These are phyloP conservation scores for Suhomyces maxii DNA, from an alignment of 1,139 yeast genomes.

Conservation along the genomic window DNA sequence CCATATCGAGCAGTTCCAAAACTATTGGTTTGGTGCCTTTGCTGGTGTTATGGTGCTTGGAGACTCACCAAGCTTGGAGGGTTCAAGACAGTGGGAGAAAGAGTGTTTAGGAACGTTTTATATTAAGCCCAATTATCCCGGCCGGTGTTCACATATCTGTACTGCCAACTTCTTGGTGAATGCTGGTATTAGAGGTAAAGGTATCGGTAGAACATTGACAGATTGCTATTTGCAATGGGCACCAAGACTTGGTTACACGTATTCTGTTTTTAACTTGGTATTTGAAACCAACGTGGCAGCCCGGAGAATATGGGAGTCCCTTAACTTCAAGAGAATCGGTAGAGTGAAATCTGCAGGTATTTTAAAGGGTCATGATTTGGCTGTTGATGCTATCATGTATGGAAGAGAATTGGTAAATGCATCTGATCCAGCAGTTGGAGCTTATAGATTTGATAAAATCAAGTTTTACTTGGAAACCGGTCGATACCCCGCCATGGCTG, in stretches of 20 bases:
- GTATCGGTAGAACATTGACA: slow-evolving; percentile 82
- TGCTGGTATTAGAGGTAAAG: slow-evolving; percentile 90
- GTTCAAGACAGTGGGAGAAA: slow-evolving; percentile 78
- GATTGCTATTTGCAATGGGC: slow-evolving; percentile 92
- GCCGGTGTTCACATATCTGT: slow-evolving; percentile 90
- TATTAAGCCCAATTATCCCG: slow-evolving; percentile 88
- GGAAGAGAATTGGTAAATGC: slow-evolving; percentile 54
- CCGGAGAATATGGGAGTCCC: slow-evolving; percentile 73
- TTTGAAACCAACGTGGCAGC: slow-evolving; percentile 89
- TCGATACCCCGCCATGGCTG: slow-evolving; percentile 79
- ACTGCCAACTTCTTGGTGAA: slow-evolving; percentile 87
- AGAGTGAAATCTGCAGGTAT: slow-evolving; percentile 82
- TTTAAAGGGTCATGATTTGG: slow-evolving; percentile 75
- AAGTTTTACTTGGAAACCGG: slow-evolving; percentile 81
- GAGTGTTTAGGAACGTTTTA: slow-evolving; percentile 85
- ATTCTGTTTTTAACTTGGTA: slow-evolving; percentile 79
- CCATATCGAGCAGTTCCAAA: slow-evolving; percentile 68
- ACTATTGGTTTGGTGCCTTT: slow-evolving; percentile 85
- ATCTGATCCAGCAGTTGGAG: slow-evolving; percentile 53
- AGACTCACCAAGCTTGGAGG: slow-evolving; percentile 59
- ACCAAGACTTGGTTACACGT: slow-evolving; percentile 81
- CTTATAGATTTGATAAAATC: slow-evolving; percentile 73
- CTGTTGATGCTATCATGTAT: slow-evolving; percentile 80
- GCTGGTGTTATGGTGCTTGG: slow-evolving; percentile 88
- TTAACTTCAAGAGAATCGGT: slow-evolving; percentile 77